These are phyloP conservation scores for Caryopteris hybrid DNA, from an alignment of 305 asterid genomes.

Conservation along the genomic window DNA sequence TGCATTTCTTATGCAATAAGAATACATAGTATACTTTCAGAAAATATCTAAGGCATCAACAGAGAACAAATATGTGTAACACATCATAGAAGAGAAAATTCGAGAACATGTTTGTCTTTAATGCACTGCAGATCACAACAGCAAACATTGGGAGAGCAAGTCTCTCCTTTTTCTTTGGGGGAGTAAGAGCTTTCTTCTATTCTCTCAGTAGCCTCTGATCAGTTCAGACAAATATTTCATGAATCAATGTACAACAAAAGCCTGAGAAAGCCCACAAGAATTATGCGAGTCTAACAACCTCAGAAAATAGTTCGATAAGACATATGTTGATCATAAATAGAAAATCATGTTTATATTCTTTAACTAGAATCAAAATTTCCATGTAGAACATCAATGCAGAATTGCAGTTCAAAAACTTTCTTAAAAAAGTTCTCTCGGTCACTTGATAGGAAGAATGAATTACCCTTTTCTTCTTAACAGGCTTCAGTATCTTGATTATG, in stretches of 20 bases:
- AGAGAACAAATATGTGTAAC: background rate
- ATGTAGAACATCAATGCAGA: background rate
- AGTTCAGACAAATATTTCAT: background rate
- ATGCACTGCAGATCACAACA: background rate
- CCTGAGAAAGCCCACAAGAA: background rate
- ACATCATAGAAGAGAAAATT: background rate
- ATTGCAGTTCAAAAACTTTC: background rate
- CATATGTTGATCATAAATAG: background rate
- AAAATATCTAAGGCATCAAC: background rate
- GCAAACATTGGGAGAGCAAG: no score
- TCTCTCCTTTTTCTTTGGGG: no score
- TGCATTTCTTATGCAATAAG: background rate
- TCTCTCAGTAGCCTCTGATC: background rate
- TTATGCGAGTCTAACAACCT: background rate
- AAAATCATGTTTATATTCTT: background rate
- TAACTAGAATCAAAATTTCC: background rate
- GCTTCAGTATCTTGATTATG: constrained; percentile 82
- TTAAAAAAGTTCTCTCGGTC: background rate
- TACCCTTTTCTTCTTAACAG: constrained; percentile 95
- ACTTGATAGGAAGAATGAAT: background rate
- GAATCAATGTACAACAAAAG: background rate
- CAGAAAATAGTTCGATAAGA: background rate
- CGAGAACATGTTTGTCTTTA: background rate
- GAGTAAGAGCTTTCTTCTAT: no score
- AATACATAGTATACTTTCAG: background rate